A percentile compares a stretch with the other conserved stretches of the same genome.
Conservation (phyloP, 192 early-diverging fungal genomes). For the Chytriomyces sp. region DNA sequence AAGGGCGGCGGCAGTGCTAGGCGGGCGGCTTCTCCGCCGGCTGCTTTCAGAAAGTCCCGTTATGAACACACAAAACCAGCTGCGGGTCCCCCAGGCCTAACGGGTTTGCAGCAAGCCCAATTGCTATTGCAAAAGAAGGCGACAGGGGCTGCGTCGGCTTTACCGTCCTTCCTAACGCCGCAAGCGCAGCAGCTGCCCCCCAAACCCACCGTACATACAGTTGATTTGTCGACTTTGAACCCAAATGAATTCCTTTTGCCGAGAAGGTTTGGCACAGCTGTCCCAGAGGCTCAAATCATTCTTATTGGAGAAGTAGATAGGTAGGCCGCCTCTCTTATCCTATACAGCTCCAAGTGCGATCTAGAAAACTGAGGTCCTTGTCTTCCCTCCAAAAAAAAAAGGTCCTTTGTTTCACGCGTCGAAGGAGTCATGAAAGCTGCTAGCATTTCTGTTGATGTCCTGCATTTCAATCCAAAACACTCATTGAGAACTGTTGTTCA, state of each 20-base stretch:
- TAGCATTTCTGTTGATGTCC: constrained; percentile 38
- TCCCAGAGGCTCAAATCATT: constrained; percentile 54
- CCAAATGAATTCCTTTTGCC: constrained; percentile 47
- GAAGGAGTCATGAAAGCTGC: constrained; percentile 38
- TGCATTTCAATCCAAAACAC: constrained; percentile 40
- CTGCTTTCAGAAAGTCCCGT: neutral
- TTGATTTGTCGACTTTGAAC: constrained; percentile 28
- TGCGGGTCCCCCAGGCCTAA: constrained; percentile 6
- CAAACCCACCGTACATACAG: constrained; percentile 32
- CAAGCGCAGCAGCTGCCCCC: constrained; percentile 21
- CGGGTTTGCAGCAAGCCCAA: constrained; percentile 30
- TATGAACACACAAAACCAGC: neutral
- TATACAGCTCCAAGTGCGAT: neutral
- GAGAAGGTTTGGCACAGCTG: constrained; percentile 42
- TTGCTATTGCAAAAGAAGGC: constrained; percentile 31
- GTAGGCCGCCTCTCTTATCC: neutral
- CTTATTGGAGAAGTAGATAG: constrained; percentile 44
- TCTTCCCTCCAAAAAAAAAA: neutral
- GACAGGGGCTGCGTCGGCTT: neutral
- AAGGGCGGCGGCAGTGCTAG: neutral
- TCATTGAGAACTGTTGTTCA: constrained; percentile 43
- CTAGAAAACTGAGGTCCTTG: neutral
- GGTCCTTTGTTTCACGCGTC: constrained; percentile 38
- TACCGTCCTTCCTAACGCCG: constrained; percentile 12
- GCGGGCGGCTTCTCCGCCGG: constrained; percentile 14